phyloP scores from a whole-genome alignment of 305 asterid genomes.

The Lippia alba region DNA sequence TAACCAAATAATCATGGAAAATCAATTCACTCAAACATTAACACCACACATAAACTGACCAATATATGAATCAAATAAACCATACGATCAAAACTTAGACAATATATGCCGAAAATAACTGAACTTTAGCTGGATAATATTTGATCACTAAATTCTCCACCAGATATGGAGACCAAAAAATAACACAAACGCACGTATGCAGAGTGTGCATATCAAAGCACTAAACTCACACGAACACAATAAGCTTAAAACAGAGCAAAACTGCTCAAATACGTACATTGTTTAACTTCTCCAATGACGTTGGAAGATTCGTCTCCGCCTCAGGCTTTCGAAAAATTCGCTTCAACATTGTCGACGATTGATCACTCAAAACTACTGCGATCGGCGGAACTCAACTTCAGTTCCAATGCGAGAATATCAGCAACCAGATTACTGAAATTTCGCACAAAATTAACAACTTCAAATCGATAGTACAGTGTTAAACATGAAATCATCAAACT shows the following conservation, averaged over 20 bases:
- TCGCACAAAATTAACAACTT: not conserved
- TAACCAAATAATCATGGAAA: not conserved
- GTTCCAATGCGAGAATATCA: constrained; percentile 25
- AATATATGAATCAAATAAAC: constrained; percentile 3
- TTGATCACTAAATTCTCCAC: too few relatives aligned
- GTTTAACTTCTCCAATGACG: constrained; percentile 52
- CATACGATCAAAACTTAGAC: not conserved
- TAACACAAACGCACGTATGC: too few relatives aligned
- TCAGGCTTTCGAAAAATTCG: constrained; percentile 61
- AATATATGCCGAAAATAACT: not conserved
- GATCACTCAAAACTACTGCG: constrained; percentile 3
- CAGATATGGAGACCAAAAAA: too few relatives aligned
- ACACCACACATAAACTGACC: constrained; percentile 12
- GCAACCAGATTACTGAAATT: constrained; percentile 18
- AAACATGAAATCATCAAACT: constrained; percentile 1
- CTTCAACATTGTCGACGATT: constrained; percentile 47
- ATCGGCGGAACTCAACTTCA: not conserved
- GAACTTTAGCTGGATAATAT: too few relatives aligned
- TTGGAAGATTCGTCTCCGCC: constrained; percentile 54
- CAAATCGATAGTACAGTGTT: not conserved
- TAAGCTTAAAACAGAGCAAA: constrained; percentile 4
- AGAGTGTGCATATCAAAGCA: not conserved
- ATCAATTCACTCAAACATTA: not conserved
- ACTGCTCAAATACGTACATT: constrained; percentile 43
- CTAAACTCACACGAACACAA: not conserved